phyloP scores from a whole-genome alignment of 139 green algal species.

The Chlamydomonas eustigma region DNA sequence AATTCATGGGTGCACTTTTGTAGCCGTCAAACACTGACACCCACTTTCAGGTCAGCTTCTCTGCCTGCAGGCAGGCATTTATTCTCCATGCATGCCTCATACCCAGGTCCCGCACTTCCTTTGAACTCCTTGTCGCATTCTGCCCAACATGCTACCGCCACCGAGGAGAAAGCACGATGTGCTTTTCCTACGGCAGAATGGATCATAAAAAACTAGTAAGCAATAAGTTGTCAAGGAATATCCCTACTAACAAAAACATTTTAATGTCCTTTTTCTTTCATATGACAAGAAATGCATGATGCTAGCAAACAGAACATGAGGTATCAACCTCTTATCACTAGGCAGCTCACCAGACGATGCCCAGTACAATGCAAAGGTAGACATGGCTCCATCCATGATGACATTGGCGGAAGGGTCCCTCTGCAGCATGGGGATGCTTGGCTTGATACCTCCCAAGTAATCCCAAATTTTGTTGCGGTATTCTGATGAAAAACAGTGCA shows the following conservation, averaged over 20 bases:
- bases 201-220: too few species aligned
- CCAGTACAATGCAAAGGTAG: constrained; percentile 3
- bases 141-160: neutral
- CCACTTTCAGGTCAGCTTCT: neutral
- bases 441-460: neutral
- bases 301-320: too few species aligned
- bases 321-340: too few species aligned
- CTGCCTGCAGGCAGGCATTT: constrained; percentile 1
- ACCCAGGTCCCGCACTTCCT: neutral
- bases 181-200: neutral
- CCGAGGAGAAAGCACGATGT: constrained; percentile 6
- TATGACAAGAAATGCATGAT: too few species aligned
- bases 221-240: too few species aligned
- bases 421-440: neutral
- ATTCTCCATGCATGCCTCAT: constrained; percentile 14
- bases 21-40: constrained; percentile 2
- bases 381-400: constrained; percentile 4
- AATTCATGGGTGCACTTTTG: too few species aligned
- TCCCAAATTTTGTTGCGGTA: neutral
- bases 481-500: neutral
- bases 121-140: neutral
- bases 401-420: neutral
- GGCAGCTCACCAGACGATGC: constrained; percentile 1
- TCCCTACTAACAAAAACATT: too few species aligned
- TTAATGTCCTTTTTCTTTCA: too few species aligned